Conservation (phyloP, 768 basidiomycete species). For the Lactarius evosmus region DNA sequence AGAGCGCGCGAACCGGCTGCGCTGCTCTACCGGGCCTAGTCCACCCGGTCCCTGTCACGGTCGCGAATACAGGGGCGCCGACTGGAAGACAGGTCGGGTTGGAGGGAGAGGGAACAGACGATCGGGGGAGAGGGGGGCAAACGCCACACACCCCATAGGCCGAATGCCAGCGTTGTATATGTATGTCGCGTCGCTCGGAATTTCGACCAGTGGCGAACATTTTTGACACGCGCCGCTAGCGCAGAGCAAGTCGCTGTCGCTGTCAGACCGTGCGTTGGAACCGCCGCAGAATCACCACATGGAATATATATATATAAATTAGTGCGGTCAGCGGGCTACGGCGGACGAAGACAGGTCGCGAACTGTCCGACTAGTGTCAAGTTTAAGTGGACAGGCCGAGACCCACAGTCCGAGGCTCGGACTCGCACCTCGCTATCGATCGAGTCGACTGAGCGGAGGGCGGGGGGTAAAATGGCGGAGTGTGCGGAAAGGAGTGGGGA, state of each 20-base stretch:
- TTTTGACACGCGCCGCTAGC: not conserved
- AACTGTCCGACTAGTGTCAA: too few relatives aligned
- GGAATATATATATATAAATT: not conserved
- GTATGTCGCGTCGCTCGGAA: not conserved
- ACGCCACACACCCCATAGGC: not conserved
- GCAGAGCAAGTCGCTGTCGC: not conserved
- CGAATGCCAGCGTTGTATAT: not conserved
- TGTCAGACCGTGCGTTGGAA: not conserved
- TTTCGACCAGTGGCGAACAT: not conserved
- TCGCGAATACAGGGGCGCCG: not conserved
- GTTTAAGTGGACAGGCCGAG: too few relatives aligned
- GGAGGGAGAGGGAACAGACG: not conserved
- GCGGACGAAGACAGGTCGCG: too few relatives aligned
- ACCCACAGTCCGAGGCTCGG: not conserved
- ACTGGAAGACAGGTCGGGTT: not conserved
- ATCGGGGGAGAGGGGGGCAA: not conserved
- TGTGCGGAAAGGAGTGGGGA: not conserved
- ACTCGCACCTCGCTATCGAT: not conserved
- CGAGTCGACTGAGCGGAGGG: not conserved
- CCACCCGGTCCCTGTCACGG: not conserved
- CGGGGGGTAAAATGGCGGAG: not conserved
- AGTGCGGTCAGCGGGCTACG: not conserved
- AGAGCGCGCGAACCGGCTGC: not conserved
- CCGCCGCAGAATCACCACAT: not conserved
- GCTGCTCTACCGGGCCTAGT: not conserved